A percentile compares a stretch with the other conserved stretches of the same genome.
These are phyloP conservation scores for Fusarium sp. DNA, from an alignment of 2,329 filamentous ascomycete species.

Conservation along the genomic window DNA sequence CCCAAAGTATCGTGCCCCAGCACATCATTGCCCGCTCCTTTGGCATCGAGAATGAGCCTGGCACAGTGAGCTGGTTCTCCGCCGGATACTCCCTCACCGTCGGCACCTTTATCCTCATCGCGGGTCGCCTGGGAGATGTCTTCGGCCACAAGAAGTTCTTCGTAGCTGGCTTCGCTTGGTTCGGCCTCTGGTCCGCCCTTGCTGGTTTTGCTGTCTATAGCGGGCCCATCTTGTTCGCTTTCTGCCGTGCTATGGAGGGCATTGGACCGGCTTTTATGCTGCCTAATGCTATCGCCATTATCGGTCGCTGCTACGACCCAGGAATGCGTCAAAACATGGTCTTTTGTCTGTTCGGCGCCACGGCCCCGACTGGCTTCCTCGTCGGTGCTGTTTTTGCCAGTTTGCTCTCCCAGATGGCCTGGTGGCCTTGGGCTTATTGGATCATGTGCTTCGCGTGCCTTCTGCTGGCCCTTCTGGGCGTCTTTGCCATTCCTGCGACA, in stretches of 20 bases:
- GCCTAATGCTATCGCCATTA: constrained; percentile 70
- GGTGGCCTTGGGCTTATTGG: too few relatives aligned
- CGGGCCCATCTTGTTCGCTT: constrained; percentile 61
- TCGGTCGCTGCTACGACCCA: constrained; percentile 66
- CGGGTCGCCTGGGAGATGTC: constrained; percentile 67
- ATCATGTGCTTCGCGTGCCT: too few relatives aligned
- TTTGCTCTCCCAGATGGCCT: too few relatives aligned
- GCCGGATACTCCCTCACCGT: constrained; percentile 67
- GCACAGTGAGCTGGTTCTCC: constrained; percentile 65
- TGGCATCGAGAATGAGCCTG: constrained; percentile 54
- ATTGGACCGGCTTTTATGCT: constrained; percentile 69
- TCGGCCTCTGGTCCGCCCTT: constrained; percentile 63
- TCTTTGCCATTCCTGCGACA: too few relatives aligned
- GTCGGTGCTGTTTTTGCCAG: too few relatives aligned
- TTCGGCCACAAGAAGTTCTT: constrained; percentile 68
- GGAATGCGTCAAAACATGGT: constrained; percentile 56
- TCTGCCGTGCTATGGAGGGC: constrained; percentile 66
- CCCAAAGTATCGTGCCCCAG: constrained; percentile 48
- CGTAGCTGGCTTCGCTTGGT: constrained; percentile 66
- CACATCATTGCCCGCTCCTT: constrained; percentile 62
- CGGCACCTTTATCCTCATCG: constrained; percentile 68
- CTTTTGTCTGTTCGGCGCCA: constrained; percentile 55
- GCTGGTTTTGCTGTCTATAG: constrained; percentile 58
- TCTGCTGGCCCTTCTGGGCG: too few relatives aligned
- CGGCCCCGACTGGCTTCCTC: too few relatives aligned